Conservation (phyloP, 148 eudicot species). For the Rhododendron griersonianum region DNA sequence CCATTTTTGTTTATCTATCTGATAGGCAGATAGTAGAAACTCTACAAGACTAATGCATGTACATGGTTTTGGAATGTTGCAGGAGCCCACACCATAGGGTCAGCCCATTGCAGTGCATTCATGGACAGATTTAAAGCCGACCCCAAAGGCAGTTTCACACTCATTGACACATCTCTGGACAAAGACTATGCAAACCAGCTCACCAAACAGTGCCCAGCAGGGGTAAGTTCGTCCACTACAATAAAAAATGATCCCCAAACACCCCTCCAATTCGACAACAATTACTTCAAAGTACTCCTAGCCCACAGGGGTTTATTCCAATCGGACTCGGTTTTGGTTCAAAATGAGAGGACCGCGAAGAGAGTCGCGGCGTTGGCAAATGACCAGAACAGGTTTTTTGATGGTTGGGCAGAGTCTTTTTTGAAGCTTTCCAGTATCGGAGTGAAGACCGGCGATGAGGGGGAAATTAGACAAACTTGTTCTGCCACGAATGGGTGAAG, state of each 20-base stretch:
- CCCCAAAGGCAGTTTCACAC: slow-evolving; percentile 44
- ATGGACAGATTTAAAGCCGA: slow-evolving; percentile 43
- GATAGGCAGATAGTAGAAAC: background rate
- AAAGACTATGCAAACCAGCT: slow-evolving; percentile 38
- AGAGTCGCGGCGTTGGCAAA: slow-evolving; percentile 42
- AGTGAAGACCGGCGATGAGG: slow-evolving; percentile 41
- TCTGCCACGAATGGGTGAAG: slow-evolving; percentile 27
- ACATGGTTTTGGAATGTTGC: slow-evolving; percentile 5
- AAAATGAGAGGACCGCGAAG: slow-evolving; percentile 38
- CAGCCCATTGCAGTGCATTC: slow-evolving; percentile 62
- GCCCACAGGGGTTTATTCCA: slow-evolving; percentile 56
- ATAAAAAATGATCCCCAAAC: slow-evolving; percentile 54
- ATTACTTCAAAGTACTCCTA: slow-evolving; percentile 47
- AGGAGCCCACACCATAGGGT: slow-evolving; percentile 85
- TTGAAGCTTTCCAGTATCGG: slow-evolving; percentile 44
- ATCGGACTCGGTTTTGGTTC: slow-evolving; percentile 46
- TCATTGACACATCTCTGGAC: slow-evolving; percentile 52
- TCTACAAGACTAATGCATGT: background rate
- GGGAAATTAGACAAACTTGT: slow-evolving; percentile 56
- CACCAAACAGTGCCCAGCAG: slow-evolving; percentile 34
- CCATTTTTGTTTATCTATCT: background rate
- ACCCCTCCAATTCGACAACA: slow-evolving; percentile 50
- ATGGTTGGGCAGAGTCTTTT: slow-evolving; percentile 49
- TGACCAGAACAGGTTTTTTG: slow-evolving; percentile 32
- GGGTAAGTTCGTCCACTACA: slow-evolving; percentile 20